Conservation (phyloP, 352 stramenopile genomes). For the Globisporangium rhizosaccharum region DNA sequence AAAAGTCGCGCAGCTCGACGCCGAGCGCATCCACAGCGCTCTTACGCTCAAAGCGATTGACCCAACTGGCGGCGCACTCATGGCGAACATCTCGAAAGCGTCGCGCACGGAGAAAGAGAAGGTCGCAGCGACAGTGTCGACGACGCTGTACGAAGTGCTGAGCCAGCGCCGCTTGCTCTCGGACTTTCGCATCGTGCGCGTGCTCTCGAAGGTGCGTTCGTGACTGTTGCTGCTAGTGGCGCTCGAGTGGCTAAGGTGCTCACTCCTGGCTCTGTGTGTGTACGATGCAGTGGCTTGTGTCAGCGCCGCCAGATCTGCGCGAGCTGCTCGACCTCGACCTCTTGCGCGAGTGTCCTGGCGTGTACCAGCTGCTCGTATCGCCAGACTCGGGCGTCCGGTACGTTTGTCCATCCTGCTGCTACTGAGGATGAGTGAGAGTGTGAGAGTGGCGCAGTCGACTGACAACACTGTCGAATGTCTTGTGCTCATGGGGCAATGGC, state of each 20-base stretch:
- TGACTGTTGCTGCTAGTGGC: background rate
- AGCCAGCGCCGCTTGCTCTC: conserved; percentile 70
- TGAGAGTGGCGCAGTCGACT: background rate
- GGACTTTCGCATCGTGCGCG: conserved; percentile 73
- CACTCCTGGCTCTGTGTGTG: conserved; percentile 4
- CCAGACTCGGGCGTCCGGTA: conserved; percentile 77
- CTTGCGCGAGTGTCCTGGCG: conserved; percentile 52
- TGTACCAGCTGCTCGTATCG: conserved; percentile 74
- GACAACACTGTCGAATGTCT: background rate
- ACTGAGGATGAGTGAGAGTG: too few relatives aligned
- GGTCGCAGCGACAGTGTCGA: conserved; percentile 27
- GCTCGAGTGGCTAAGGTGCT: background rate
- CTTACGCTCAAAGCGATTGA: conserved; percentile 23
- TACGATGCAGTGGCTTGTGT: conserved; percentile 35
- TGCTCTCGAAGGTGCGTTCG: conserved; percentile 6
- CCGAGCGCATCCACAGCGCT: conserved; percentile 52
- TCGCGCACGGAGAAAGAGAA: conserved; percentile 12
- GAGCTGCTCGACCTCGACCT: conserved; percentile 34
- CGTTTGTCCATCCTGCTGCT: background rate
- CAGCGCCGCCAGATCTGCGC: conserved; percentile 27
- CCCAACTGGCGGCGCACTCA: background rate
- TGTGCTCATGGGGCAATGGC: background rate
- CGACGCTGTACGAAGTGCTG: conserved; percentile 75
- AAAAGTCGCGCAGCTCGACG: conserved; percentile 68
- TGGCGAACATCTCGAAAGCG: background rate